A percentile compares a stretch with the other conserved stretches of the same genome.
Conservation (phyloP, 768 basidiomycete genomes). For the Cyclocybe aegerita region DNA sequence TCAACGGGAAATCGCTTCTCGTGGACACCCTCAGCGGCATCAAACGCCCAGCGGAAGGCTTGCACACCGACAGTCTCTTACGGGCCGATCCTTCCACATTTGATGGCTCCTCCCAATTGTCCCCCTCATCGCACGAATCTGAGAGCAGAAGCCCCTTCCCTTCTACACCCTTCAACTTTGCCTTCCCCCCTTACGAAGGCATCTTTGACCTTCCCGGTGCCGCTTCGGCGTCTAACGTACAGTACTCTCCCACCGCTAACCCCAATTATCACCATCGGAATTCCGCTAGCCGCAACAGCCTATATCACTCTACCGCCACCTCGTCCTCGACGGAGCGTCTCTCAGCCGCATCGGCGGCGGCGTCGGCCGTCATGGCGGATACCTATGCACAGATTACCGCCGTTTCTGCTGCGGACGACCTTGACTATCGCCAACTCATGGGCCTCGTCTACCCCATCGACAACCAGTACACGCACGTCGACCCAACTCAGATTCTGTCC, state of each 20-base stretch:
- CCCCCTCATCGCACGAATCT: constrained; percentile 30
- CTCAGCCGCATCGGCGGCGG: constrained; percentile 63
- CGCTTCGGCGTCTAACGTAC: constrained; percentile 19
- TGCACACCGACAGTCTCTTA: constrained; percentile 76
- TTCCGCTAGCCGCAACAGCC: constrained; percentile 16
- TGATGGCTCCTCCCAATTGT: constrained; percentile 29
- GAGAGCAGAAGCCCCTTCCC: constrained; percentile 60
- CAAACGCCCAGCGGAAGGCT: constrained; percentile 81
- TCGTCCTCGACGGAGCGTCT: constrained; percentile 47
- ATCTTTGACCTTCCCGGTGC: constrained; percentile 52
- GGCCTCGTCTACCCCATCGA: constrained; percentile 64
- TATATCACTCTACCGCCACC: constrained; percentile 24
- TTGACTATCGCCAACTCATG: constrained; percentile 69
- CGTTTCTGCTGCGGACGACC: constrained; percentile 55
- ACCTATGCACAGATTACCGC: constrained; percentile 67
- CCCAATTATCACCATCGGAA: constrained; percentile 13
- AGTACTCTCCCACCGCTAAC: constrained; percentile 5
- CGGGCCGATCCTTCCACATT: constrained; percentile 73
- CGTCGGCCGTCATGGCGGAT: constrained; percentile 71
- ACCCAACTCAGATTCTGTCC: constrained; percentile 84
- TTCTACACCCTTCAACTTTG: constrained; percentile 69
- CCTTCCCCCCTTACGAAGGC: constrained; percentile 63
- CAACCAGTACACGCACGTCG: constrained; percentile 67
- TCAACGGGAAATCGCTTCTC: constrained; percentile 72
- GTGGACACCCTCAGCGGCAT: constrained; percentile 65